Base-by-base conservation (phyloP, 2,329 filamentous ascomycete genomes). In the Talaromyces pinophilus region DNA sequence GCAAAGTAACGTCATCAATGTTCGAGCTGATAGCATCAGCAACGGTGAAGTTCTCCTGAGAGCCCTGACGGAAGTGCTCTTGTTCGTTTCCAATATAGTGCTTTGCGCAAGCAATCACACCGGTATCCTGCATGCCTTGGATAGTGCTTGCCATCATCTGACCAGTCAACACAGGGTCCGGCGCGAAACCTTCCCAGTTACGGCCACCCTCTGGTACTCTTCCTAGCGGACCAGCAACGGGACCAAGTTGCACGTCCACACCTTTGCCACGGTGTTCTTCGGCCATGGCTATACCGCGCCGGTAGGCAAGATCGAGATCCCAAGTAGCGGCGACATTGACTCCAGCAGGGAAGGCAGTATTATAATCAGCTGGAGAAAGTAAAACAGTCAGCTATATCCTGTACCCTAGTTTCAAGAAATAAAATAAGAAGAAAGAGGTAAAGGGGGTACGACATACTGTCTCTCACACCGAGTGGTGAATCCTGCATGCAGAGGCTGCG, bases 401-500 rank as follows among this genome's bases (percentile, higher is more conserved):
- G 35, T 22, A 3, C 5, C n/a, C 40, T 5, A 40, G 38, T 25
- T 42, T 42, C 17, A 19, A 50, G 15, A 52, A 11, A 8, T 8
- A 22, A 11, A 13, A 22, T 35, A 22, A 22, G 15, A 17, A 22
- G 25, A 2, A 15, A 40, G 30, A 25, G 13, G 3, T 4, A 11
- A 25, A 28, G 48, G 1, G 25, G 40, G 67, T 19, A 62, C 22
- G 30, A 55, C 82, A 61, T 77, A 85, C 84, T 82, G 66, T 89
- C 85, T 62, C 93, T 90, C 65, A 97, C 82, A 68, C 93, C 93
- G 1, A 95, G 82, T 5, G 93, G 93, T 2, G 90, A 89, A 75
- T 97, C 93, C 73, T 97, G 92, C 82, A 95, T 81, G 77, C 93
- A 97, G n/a, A 96, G 81, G 30, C 88, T 84, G 71, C 85, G 87